Percentiles rank a stretch among this genome's conserved stretches.
These are phyloP conservation scores for Pichia sp. DNA, from an alignment of 1,139 yeast genomes.

Conservation along the genomic window DNA sequence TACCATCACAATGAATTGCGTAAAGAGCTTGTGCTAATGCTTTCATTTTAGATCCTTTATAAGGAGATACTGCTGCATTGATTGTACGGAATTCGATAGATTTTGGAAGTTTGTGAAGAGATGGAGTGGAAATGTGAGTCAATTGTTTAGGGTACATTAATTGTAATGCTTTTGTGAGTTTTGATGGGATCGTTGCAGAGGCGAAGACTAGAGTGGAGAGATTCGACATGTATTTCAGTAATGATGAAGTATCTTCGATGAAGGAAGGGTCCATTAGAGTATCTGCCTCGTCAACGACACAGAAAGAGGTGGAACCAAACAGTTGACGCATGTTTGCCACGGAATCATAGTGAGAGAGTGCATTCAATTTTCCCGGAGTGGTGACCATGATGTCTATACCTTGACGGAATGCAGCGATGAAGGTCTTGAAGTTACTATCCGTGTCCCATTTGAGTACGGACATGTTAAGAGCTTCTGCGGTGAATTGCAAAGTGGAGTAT, in stretches of 20 bases:
- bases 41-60: slow-evolving; percentile 72
- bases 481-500: slow-evolving; percentile 40
- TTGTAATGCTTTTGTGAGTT: slow-evolving; percentile 57
- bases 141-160: slow-evolving; percentile 55
- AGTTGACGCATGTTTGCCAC: slow-evolving; percentile 23
- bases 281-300: slow-evolving; percentile 94
- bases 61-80: slow-evolving; percentile 71
- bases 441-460: slow-evolving; percentile 51
- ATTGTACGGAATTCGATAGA: slow-evolving; percentile 65
- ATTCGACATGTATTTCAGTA: slow-evolving; percentile 46
- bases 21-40: slow-evolving; percentile 85
- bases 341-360: slow-evolving; percentile 25
- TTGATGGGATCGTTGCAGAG: slow-evolving; percentile 85
- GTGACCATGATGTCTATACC: slow-evolving; percentile 76
- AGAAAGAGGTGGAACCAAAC: slow-evolving; percentile 37
- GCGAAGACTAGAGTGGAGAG: slow-evolving; percentile 65
- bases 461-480: slow-evolving; percentile 35
- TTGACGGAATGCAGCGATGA: slow-evolving; percentile 39
- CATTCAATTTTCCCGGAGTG: slow-evolving; percentile 63
- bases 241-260: slow-evolving; percentile 56
- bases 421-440: slow-evolving; percentile 31
- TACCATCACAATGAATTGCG: slow-evolving; percentile 78
- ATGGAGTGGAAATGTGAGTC: slow-evolving; percentile 66
- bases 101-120: slow-evolving; percentile 74
- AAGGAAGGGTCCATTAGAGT: slow-evolving; percentile 84